These are phyloP conservation scores for Ophiostoma sp. DNA, from an alignment of 2,329 filamentous ascomycete species.

Conservation along the genomic window DNA sequence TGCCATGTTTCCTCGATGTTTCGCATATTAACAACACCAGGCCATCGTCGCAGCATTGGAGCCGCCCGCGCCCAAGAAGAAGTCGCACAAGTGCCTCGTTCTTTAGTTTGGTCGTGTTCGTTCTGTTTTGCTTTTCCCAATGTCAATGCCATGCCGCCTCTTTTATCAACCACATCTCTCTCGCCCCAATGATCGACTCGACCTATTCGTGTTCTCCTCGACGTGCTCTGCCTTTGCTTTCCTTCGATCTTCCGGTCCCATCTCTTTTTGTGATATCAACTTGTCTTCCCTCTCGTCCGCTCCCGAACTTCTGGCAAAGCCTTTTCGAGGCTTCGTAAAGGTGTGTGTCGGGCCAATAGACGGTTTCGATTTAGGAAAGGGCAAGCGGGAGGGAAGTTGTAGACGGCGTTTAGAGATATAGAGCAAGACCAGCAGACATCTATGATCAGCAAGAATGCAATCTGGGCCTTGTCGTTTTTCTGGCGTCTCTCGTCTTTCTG, in stretches of 20 bases:
- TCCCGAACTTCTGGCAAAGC: conserved; percentile 26
- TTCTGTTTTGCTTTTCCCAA: conserved; percentile 3
- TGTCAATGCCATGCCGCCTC: background rate
- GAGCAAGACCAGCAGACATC: background rate
- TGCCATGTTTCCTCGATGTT: background rate
- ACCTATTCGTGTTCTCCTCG: background rate
- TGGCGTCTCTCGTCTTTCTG: background rate
- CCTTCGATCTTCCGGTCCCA: background rate
- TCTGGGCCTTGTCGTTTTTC: background rate
- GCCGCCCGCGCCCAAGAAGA: conserved; percentile 80
- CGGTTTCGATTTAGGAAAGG: background rate
- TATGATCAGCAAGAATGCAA: background rate
- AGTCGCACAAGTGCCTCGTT: conserved; percentile 67
- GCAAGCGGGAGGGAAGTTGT: background rate
- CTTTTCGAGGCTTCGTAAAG: background rate
- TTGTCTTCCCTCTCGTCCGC: conserved; percentile 22
- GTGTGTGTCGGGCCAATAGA: background rate
- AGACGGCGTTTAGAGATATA: background rate
- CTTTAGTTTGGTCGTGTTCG: conserved; percentile 48
- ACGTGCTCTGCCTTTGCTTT: background rate
- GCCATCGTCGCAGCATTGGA: conserved; percentile 95
- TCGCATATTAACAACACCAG: conserved; percentile 46
- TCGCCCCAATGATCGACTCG: background rate
- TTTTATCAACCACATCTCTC: background rate
- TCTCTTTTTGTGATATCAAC: background rate